A percentile compares a stretch with the other conserved stretches of the same genome.
phyloP scores from a whole-genome alignment of 192 early-diverging fungal genomes.

The Lobosporangium transversale region DNA sequence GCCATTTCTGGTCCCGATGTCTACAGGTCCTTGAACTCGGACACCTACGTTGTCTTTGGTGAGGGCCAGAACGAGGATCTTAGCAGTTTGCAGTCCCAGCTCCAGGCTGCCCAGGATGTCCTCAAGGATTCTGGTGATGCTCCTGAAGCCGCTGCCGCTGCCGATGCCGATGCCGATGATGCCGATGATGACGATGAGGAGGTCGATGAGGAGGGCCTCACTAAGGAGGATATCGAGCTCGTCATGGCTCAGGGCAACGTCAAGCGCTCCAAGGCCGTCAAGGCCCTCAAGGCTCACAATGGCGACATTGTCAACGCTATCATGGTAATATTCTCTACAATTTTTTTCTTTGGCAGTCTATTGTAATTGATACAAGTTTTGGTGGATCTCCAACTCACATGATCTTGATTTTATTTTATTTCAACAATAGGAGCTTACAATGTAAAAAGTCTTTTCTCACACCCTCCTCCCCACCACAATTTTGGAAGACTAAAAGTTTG shows the following conservation, averaged over 20 bases:
- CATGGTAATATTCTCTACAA: too few relatives aligned
- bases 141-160: conserved; percentile 52
- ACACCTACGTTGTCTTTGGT: conserved; percentile 97
- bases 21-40: conserved; percentile 87
- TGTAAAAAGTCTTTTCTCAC: conserved; percentile 19
- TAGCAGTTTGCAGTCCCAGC: conserved; percentile 74
- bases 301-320: conserved; percentile 97
- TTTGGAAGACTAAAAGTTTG: not conserved
- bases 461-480: not conserved
- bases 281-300: conserved; percentile 86
- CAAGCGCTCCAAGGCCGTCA: conserved; percentile 88
- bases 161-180: conserved; percentile 57
- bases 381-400: too few relatives aligned
- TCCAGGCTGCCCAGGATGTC: conserved; percentile 68
- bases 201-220: conserved; percentile 81
- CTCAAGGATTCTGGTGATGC: conserved; percentile 63
- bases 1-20: conserved; percentile 93
- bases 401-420: conserved; percentile 3
- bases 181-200: conserved; percentile 70
- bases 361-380: too few relatives aligned
- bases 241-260: conserved; percentile 92
- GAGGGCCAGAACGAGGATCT: conserved; percentile 91
- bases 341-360: too few relatives aligned
- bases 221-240: conserved; percentile 88
- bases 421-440: conserved; percentile 33